These are phyloP conservation scores for Ophiostoma perfectum DNA, from an alignment of 2,329 filamentous ascomycete species.

Conservation along the genomic window DNA sequence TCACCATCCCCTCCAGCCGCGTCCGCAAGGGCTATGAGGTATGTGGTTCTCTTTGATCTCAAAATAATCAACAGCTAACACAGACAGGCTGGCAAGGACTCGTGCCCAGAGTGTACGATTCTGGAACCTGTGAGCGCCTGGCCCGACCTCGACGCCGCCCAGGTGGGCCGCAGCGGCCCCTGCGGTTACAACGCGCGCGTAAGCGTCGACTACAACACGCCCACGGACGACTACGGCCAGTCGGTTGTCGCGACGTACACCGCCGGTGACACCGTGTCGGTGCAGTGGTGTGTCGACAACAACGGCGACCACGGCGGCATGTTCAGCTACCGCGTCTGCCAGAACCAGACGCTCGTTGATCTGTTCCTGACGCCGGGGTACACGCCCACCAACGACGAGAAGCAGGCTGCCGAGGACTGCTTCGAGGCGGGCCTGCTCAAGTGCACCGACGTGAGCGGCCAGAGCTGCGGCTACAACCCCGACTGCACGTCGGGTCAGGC, in stretches of 20 bases:
- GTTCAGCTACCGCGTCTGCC: slow-evolving; percentile 8
- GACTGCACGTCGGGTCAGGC: slow-evolving; percentile 5
- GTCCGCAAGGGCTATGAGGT: neutral
- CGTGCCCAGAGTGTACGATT: neutral
- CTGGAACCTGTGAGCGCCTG: neutral
- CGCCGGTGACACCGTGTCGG: neutral
- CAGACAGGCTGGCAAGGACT: neutral
- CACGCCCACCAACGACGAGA: neutral
- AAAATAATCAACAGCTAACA: neutral
- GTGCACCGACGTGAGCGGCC: neutral
- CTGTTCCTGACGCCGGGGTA: neutral
- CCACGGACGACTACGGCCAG: slow-evolving; percentile 4
- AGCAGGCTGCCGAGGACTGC: slow-evolving; percentile 6
- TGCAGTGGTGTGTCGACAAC: slow-evolving; percentile 7
- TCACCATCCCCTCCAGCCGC: neutral
- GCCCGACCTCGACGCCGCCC: neutral
- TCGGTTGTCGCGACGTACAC: neutral
- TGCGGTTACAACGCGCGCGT: slow-evolving; percentile 1
- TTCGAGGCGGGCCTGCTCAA: slow-evolving; percentile 4
- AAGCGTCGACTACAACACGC: slow-evolving; percentile 6
- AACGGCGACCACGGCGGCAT: slow-evolving; percentile 7
- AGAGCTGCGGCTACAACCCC: slow-evolving; percentile 2
- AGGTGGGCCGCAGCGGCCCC: neutral
- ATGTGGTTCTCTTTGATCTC: neutral
- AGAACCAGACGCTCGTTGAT: slow-evolving; percentile 1